Base-by-base conservation (phyloP, 192 early-diverging fungal genomes). In the Podochytrium sp. region DNA sequence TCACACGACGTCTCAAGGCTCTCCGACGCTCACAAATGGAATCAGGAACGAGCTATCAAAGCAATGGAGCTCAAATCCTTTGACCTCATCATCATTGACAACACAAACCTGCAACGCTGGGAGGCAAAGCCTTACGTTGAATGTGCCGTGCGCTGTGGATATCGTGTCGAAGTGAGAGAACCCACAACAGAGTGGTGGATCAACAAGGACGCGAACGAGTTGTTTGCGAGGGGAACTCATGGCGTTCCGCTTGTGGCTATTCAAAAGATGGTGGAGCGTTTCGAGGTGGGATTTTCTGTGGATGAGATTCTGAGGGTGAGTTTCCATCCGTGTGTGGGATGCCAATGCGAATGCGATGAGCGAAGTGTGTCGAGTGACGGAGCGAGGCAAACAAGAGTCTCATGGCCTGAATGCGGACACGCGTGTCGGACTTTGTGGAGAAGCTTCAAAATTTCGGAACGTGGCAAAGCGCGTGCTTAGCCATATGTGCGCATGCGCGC, bases 111-210 rank as follows among this genome's bases (percentile, higher is more conserved):
- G 20, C 71, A 74, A 33, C 53, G 16, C 35, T 83, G 81, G 81
- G 84, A 85, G 58, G 83, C 83, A 2, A 69, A 65, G 40, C 78
- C 80, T 7, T 87, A 87, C 62, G 83, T 85, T 2, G 61, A 73
- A 30, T 1, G 39, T 20, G 85, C 78, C 1, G 0, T 84, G 10
- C n/a, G 56, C 2, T 3, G 37, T 12, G 75, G 73, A 6, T 87
- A 85, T 64, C 0, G 1, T 16, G 58, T 85, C n/a, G 27, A 61
- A 38, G 52, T 84, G 29, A 33, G 32, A 10, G 80, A 85, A 62
- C 85, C 85, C 12, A 50, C 23, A 2, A 85, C 83, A 14, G 23
- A 37, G 27, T 87, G 85, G 83, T 85, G 79, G 81, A 43, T 42
- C 1, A 58, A 12, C 5, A 39, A 73, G 60, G 60, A 85, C 42